A percentile compares a stretch with the other conserved stretches of the same genome.
Conservation (phyloP, 2,329 filamentous ascomycete species). For the Tolypocladium tropicale region DNA sequence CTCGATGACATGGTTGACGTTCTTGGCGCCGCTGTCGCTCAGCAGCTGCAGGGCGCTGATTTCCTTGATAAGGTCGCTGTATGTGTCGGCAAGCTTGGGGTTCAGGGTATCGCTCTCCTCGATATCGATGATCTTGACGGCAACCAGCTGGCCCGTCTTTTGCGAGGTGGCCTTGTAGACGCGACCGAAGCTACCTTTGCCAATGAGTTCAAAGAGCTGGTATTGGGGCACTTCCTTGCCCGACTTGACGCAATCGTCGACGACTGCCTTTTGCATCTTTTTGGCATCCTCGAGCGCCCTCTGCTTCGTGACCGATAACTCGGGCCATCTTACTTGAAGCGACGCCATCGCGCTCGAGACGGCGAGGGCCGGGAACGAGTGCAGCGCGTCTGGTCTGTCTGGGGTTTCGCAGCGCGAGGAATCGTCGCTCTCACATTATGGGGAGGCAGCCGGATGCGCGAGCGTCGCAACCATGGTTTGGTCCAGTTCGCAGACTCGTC, state of each 20-base stretch:
- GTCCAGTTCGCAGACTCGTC: not conserved
- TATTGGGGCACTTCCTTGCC: constrained; percentile 55
- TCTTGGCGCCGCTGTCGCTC: constrained; percentile 62
- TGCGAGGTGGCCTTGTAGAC: constrained; percentile 55
- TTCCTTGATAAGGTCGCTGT: constrained; percentile 60
- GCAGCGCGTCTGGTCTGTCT: not conserved
- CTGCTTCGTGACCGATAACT: constrained; percentile 38
- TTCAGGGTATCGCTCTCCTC: constrained; percentile 64
- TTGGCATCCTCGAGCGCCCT: constrained; percentile 59
- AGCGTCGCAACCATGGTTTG: not conserved
- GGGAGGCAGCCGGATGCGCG: not conserved
- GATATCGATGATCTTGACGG: constrained; percentile 77
- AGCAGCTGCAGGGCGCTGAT: constrained; percentile 61
- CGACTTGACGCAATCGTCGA: constrained; percentile 49
- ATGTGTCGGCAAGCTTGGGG: constrained; percentile 55
- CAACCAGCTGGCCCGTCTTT: constrained; percentile 46
- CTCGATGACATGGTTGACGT: constrained; percentile 75
- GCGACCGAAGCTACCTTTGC: constrained; percentile 64
- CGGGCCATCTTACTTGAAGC: constrained; percentile 30
- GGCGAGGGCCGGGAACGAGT: too few relatives aligned
- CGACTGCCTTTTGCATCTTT: constrained; percentile 56
- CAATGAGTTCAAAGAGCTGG: constrained; percentile 61
- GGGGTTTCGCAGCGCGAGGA: not conserved
- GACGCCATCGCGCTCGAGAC: constrained; percentile 26
- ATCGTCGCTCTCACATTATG: not conserved